A percentile compares a stretch with the other conserved stretches of the same genome.
Evolutionary conservation across 352 stramenopile genomes (phyloP).

Genomic region (Globisporangium spinosum): DNA sequence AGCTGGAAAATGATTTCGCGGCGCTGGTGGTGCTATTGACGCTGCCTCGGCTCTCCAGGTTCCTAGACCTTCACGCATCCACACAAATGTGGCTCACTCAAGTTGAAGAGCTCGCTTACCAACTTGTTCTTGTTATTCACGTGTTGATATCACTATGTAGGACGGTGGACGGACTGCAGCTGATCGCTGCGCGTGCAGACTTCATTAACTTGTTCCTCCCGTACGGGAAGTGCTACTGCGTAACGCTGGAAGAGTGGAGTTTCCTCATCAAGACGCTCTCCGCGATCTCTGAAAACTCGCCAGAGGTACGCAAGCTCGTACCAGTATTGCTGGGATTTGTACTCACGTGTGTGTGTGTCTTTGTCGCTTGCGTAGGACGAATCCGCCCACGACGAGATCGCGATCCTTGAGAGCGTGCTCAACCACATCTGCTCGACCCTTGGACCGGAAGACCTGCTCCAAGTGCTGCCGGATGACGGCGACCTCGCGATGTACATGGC

Average conservation of each 20-base stretch:
- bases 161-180: slow-evolving; percentile 52
- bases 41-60: slow-evolving; percentile 56
- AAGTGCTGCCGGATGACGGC: slow-evolving; percentile 75
- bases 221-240: slow-evolving; percentile 69
- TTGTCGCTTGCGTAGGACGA: slow-evolving; percentile 1
- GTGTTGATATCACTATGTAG: slow-evolving; percentile 16
- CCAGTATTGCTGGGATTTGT: not conserved
- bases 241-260: slow-evolving; percentile 69
- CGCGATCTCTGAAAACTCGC: slow-evolving; percentile 31
- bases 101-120: not conserved
- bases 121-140: not conserved
- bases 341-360: not conserved
- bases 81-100: not conserved
- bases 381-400: slow-evolving; percentile 26
- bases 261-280: slow-evolving; percentile 69
- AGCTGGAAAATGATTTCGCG: slow-evolving; percentile 54
- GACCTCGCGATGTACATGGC: slow-evolving; percentile 73
- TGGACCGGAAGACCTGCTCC: slow-evolving; percentile 64
- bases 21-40: slow-evolving; percentile 62
- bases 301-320: slow-evolving; percentile 25
- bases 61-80: not conserved
- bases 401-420: slow-evolving; percentile 61
- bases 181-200: slow-evolving; percentile 44
- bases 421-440: slow-evolving; percentile 71
- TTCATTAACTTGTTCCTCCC: slow-evolving; percentile 69